Evolutionary conservation across 768 basidiomycete species (phyloP).

Genomic region (Panaeolus cyanescens): DNA sequence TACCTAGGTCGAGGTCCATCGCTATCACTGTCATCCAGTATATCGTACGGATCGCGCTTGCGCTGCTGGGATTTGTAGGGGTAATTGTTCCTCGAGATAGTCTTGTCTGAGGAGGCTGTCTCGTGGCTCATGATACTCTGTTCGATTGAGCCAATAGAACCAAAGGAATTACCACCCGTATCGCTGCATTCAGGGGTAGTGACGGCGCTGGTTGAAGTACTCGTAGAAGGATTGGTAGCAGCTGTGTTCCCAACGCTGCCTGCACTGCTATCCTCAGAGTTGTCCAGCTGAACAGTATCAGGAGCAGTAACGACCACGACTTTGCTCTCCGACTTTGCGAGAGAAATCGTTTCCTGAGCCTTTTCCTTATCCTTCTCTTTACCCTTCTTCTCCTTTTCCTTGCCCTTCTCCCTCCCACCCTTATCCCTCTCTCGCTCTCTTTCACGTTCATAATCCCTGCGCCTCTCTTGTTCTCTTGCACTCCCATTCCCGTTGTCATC

Average conservation of each 20-base stretch:
- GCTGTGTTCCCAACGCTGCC: conserved; percentile 23
- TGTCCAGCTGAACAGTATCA: conserved; percentile 11
- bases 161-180: conserved; percentile 4
- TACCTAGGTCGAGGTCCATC: conserved; percentile 23
- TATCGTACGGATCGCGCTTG: conserved; percentile 31
- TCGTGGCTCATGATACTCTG: conserved; percentile 18
- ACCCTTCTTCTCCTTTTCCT: conserved; percentile 22
- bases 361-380: conserved; percentile 30
- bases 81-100: conserved; percentile 13
- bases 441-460: conserved; percentile 24
- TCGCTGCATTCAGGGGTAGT: conserved; percentile 18
- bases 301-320: neutral
- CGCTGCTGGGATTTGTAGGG: conserved; percentile 17
- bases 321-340: conserved; percentile 9
- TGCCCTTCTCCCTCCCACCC: conserved; percentile 17
- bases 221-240: conserved; percentile 14
- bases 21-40: conserved; percentile 28
- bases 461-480: conserved; percentile 25
- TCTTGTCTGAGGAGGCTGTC: conserved; percentile 22
- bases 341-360: conserved; percentile 22
- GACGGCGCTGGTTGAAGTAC: conserved; percentile 5
- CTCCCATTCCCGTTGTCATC: conserved; percentile 41
- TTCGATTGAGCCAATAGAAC: conserved; percentile 16
- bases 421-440: conserved; percentile 25
- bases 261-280: conserved; percentile 26